Evolutionary conservation across 164 flowering plant genomes (phyloP).

Genomic region (Aristolochia californica): DNA sequence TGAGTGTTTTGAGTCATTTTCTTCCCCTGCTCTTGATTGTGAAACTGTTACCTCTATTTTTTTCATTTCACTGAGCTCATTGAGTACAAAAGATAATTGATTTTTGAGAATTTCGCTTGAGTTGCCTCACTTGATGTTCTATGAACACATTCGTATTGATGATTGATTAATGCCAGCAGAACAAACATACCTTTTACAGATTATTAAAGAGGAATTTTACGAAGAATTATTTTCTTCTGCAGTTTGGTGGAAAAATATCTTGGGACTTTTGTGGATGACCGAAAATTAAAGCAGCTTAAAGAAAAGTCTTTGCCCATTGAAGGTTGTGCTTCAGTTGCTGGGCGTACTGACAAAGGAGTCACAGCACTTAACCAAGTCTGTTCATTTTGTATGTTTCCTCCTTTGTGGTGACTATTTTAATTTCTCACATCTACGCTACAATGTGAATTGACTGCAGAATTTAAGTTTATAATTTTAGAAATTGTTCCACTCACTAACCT

Average conservation of each 20-base stretch:
- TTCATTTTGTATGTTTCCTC: constrained; percentile 55
- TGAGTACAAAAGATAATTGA: no score
- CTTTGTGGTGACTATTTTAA: not conserved
- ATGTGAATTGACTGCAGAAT: no score
- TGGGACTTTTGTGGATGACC: constrained; percentile 81
- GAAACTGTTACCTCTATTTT: no score
- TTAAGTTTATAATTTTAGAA: no score
- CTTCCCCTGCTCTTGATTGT: not conserved
- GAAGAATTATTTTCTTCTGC: constrained; percentile 1
- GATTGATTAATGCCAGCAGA: no score
- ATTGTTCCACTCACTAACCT: no score
- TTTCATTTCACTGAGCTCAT: no score
- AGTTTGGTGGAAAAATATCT: constrained; percentile 63
- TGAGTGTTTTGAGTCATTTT: not conserved
- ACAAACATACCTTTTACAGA: no score
- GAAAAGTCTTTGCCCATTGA: constrained; percentile 69
- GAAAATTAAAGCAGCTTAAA: constrained; percentile 48
- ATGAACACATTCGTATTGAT: no score
- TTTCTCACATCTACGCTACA: not conserved
- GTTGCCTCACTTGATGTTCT: not conserved
- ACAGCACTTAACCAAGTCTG: constrained; percentile 88
- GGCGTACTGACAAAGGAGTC: constrained; percentile 97
- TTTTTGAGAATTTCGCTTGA: not conserved
- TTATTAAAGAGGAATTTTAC: not conserved
- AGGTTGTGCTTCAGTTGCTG: constrained; percentile 68